A percentile compares a stretch with the other conserved stretches of the same genome.
These are phyloP conservation scores for Barnettozyma hawaiiensis DNA, from an alignment of 1,139 yeast genomes.

Conservation along the genomic window DNA sequence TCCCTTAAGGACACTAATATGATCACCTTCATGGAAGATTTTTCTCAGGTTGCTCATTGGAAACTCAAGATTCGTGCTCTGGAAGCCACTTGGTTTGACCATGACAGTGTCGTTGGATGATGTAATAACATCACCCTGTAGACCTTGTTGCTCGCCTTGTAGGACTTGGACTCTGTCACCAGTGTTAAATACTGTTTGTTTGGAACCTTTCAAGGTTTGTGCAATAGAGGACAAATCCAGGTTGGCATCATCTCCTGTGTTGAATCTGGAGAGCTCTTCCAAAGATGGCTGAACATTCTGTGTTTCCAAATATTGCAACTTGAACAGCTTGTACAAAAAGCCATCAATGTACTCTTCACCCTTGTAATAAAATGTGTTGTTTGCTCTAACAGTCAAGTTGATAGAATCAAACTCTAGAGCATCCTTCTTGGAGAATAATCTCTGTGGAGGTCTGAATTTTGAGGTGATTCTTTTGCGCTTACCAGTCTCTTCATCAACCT, in stretches of 20 bases:
- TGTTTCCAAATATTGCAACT: constrained; percentile 73
- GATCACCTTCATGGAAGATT: constrained; percentile 87
- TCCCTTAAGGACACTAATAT: constrained; percentile 88
- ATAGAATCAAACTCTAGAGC: constrained; percentile 60
- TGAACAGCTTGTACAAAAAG: constrained; percentile 78
- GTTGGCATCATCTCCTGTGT: constrained; percentile 60
- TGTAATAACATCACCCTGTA: constrained; percentile 72
- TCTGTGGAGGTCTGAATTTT: constrained; percentile 73
- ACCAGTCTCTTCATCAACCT: constrained; percentile 45
- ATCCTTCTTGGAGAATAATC: constrained; percentile 75
- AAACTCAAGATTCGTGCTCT: constrained; percentile 52
- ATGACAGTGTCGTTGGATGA: constrained; percentile 39
- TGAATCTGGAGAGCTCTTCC: constrained; percentile 83
- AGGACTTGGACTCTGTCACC: constrained; percentile 92
- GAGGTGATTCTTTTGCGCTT: constrained; percentile 45
- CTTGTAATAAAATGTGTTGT: constrained; percentile 65
- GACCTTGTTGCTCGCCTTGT: constrained; percentile 90
- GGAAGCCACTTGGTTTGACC: constrained; percentile 42
- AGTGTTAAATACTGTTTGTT: constrained; percentile 67
- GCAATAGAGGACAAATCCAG: constrained; percentile 83
- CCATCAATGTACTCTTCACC: constrained; percentile 92
- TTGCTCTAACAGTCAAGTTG: constrained; percentile 63
- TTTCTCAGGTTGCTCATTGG: constrained; percentile 81
- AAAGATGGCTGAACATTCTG: constrained; percentile 82
- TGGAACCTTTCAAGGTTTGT: constrained; percentile 66